Evolutionary conservation across 2,329 filamentous ascomycete genomes (phyloP).

Genomic region (Leptodontidium sp.): DNA sequence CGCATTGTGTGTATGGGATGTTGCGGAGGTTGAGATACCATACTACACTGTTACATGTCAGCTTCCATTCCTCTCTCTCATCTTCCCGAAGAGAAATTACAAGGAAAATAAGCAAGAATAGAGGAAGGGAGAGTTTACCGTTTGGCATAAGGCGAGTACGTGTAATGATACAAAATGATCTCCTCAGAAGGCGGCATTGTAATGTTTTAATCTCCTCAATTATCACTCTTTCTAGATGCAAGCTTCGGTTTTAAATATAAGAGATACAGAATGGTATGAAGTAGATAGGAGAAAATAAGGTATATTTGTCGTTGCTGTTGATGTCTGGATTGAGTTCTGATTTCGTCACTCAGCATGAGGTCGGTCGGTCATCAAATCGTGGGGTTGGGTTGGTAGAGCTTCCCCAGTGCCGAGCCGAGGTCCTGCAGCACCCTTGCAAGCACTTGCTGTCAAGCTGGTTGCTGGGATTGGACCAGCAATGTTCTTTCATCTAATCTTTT

Average conservation of each 20-base stretch:
- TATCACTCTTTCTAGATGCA: neutral
- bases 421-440: conserved; percentile 14
- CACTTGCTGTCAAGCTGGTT: neutral
- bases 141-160: conserved; percentile 69
- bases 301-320: neutral
- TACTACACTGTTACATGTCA: conserved; percentile 50
- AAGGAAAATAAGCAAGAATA: neutral
- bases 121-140: conserved; percentile 45
- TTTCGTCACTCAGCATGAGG: too few relatives aligned
- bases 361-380: neutral
- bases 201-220: neutral
- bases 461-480: neutral
- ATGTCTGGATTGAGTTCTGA: neutral
- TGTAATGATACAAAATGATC: conserved; percentile 70
- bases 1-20: conserved; percentile 73
- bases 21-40: conserved; percentile 74
- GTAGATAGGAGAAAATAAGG: neutral
- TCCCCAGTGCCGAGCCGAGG: conserved; percentile 7
- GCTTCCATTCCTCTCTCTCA: neutral
- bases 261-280: neutral
- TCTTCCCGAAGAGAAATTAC: neutral
- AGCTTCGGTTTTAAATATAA: neutral
- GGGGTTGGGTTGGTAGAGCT: conserved; percentile 15
- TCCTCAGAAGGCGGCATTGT: conserved; percentile 25
- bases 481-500: neutral